Conservation (phyloP, 2,329 filamentous ascomycete species). For the Colletotrichum sp. region DNA sequence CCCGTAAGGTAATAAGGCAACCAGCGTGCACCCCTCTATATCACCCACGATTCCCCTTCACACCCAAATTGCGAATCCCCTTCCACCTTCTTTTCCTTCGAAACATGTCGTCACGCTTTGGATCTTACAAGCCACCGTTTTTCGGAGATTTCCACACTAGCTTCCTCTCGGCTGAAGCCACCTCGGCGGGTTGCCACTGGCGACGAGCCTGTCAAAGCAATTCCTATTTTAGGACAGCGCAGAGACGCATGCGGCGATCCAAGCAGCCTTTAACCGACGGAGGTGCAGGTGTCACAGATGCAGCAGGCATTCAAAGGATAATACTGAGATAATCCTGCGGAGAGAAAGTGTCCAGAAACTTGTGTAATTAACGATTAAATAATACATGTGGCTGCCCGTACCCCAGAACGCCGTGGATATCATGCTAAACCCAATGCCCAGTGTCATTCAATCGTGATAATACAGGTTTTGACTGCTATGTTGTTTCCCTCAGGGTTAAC, state of each 20-base stretch:
- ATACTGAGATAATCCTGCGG: neutral
- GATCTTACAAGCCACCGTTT: neutral
- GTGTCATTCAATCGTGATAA: conserved; percentile 16
- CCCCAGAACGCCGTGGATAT: conserved; percentile 19
- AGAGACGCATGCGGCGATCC: neutral
- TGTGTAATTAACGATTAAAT: conserved; percentile 13
- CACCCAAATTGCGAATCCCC: neutral
- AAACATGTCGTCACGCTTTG: neutral
- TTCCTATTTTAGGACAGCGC: neutral
- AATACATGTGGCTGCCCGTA: neutral
- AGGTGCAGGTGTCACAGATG: neutral
- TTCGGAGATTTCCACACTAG: neutral
- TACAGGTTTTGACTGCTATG: conserved; percentile 2
- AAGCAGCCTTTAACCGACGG: neutral
- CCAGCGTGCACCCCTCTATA: neutral
- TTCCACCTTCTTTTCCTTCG: neutral
- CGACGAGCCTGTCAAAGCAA: conserved; percentile 4
- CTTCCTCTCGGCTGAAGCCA: neutral
- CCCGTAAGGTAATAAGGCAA: neutral
- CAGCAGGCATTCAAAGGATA: neutral
- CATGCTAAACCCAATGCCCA: conserved; percentile 1
- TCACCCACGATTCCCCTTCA: neutral
- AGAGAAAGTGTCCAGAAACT: neutral
- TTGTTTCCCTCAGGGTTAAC: conserved; percentile 23
- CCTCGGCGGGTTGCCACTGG: neutral